Evolutionary conservation across 2,329 filamentous ascomycete species (phyloP).

Genomic region (Akanthomyces uredinophilus): DNA sequence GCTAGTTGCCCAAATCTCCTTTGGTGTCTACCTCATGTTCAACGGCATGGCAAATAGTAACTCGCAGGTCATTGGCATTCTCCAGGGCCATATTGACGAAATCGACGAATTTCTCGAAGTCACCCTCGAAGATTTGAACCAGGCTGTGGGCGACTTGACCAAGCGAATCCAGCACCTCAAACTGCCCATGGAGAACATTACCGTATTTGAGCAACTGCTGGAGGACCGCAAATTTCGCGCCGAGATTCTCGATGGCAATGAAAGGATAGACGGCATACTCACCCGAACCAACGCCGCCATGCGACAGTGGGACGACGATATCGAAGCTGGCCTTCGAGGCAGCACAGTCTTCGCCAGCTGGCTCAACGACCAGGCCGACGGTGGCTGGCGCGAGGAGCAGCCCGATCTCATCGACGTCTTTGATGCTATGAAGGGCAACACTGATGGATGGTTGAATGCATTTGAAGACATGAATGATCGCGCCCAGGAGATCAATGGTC

Average conservation of each 20-base stretch:
- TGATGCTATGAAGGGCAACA: conserved; percentile 86
- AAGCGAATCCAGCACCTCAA: conserved; percentile 76
- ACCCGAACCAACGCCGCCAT: conserved; percentile 71
- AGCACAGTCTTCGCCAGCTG: conserved; percentile 74
- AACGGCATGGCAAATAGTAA: conserved; percentile 85
- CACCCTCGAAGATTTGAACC: conserved; percentile 75
- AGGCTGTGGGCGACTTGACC: conserved; percentile 72
- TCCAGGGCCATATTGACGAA: conserved; percentile 90
- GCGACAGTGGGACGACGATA: conserved; percentile 72
- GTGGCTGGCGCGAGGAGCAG: conserved; percentile 57
- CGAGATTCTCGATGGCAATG: conserved; percentile 80
- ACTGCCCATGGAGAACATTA: conserved; percentile 75
- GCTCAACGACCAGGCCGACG: conserved; percentile 59
- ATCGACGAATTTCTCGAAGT: conserved; percentile 86
- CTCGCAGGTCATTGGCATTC: conserved; percentile 77
- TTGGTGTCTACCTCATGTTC: conserved; percentile 84
- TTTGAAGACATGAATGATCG: conserved; percentile 71
- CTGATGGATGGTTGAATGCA: conserved; percentile 82
- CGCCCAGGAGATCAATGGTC: conserved; percentile 62
- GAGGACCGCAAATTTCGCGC: conserved; percentile 76
- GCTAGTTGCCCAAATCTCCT: conserved; percentile 85
- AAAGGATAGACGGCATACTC: conserved; percentile 85
- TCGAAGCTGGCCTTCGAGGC: conserved; percentile 70
- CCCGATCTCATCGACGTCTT: conserved; percentile 66
- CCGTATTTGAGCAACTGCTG: conserved; percentile 81